Evolutionary conservation across 306 rosid species (phyloP).

Genomic region (Sindora glabra): DNA sequence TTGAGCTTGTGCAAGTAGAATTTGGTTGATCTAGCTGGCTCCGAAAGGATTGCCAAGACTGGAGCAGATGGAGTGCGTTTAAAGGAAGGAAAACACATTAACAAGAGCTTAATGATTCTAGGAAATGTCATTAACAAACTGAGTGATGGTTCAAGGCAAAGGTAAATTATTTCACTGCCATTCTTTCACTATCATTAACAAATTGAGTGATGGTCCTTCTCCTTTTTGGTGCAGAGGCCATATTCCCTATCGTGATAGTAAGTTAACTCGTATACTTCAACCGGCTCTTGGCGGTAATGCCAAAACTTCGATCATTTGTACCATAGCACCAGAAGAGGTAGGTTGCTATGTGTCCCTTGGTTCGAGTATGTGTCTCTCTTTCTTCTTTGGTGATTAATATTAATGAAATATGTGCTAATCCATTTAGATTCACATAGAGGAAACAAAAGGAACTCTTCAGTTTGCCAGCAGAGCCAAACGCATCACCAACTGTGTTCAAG

Average conservation of each 20-base stretch:
- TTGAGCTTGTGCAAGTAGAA: slow-evolving; percentile 43
- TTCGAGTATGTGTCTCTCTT: neutral
- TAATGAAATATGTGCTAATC: slow-evolving; percentile 6
- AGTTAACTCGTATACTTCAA: slow-evolving; percentile 95
- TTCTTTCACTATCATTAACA: neutral
- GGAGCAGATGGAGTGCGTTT: slow-evolving; percentile 94
- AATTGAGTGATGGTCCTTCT: slow-evolving; percentile 7
- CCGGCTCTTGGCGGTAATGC: slow-evolving; percentile 99
- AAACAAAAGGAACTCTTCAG: slow-evolving; percentile 95
- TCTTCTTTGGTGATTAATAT: neutral
- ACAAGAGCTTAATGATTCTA: slow-evolving; percentile 90
- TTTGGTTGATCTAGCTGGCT: slow-evolving; percentile 93
- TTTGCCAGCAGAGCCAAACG: slow-evolving; percentile 98
- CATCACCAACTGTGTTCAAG: slow-evolving; percentile 92
- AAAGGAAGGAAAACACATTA: slow-evolving; percentile 93
- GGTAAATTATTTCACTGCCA: slow-evolving; percentile 30
- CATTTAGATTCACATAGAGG: slow-evolving; percentile 73
- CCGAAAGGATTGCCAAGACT: slow-evolving; percentile 94
- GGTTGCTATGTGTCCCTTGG: neutral
- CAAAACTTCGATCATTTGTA: slow-evolving; percentile 91
- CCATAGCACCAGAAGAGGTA: slow-evolving; percentile 97
- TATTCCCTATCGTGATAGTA: slow-evolving; percentile 94
- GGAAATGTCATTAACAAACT: slow-evolving; percentile 94
- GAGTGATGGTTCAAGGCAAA: slow-evolving; percentile 80
- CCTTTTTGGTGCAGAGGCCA: slow-evolving; percentile 57